Conservation (phyloP, 2,329 filamentous ascomycete species). For the Herpotrichia juniperi region DNA sequence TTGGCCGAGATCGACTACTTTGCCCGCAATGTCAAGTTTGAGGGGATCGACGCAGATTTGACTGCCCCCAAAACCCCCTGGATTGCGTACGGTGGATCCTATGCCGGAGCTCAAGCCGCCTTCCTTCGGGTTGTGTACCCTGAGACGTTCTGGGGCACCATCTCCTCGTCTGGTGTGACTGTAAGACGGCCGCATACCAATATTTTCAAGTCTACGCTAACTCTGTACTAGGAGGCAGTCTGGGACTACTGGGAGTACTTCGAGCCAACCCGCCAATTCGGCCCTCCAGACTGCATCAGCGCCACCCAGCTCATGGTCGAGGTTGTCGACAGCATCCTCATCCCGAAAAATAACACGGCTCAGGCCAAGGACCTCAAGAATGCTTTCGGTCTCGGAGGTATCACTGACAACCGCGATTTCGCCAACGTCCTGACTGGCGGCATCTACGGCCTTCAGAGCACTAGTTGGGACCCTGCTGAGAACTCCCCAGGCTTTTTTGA, state of each 20-base stretch:
- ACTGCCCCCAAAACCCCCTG: slow-evolving; percentile 71
- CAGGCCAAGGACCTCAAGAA: slow-evolving; percentile 57
- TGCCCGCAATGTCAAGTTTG: slow-evolving; percentile 72
- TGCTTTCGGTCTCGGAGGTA: slow-evolving; percentile 57
- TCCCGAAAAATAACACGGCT: slow-evolving; percentile 52
- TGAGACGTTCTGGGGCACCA: slow-evolving; percentile 77
- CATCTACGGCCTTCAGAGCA: slow-evolving; percentile 59
- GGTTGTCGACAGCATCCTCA: slow-evolving; percentile 64
- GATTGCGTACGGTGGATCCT: slow-evolving; percentile 83
- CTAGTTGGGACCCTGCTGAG: slow-evolving; percentile 63
- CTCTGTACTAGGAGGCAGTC: no score
- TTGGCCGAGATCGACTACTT: slow-evolving; percentile 84
- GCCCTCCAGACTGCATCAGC: slow-evolving; percentile 66
- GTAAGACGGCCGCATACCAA: no score
- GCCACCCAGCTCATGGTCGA: slow-evolving; percentile 67
- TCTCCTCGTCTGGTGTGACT: slow-evolving; percentile 81
- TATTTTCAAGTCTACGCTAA: no score
- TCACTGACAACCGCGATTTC: slow-evolving; percentile 61
- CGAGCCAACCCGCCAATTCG: slow-evolving; percentile 63
- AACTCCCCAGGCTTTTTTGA: slow-evolving; percentile 56
- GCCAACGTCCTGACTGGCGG: slow-evolving; percentile 53
- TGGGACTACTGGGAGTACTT: slow-evolving; percentile 76
- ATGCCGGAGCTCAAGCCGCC: slow-evolving; percentile 80
- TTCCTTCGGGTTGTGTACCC: slow-evolving; percentile 79
- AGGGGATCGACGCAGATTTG: slow-evolving; percentile 69